These are phyloP conservation scores for Colletotrichum noveboracense DNA, from an alignment of 2,329 filamentous ascomycete genomes.

Conservation along the genomic window DNA sequence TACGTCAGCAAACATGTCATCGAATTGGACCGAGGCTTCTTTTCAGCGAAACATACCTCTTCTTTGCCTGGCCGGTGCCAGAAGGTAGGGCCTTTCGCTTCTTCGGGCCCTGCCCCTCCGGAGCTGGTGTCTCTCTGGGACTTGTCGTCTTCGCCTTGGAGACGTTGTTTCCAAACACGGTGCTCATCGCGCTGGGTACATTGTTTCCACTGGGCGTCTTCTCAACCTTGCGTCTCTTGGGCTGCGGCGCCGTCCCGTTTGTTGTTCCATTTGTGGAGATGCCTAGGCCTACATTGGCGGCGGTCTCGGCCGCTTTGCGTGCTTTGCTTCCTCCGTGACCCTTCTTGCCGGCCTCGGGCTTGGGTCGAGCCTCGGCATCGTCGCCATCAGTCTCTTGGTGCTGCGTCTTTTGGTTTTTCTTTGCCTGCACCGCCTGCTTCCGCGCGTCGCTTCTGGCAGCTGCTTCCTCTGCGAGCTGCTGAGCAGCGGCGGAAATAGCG, in stretches of 20 bases:
- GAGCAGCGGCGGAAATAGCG: conserved; percentile 77
- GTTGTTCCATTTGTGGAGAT: conserved; percentile 61
- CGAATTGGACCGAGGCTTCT: not conserved
- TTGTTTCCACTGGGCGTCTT: conserved; percentile 59
- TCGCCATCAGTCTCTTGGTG: conserved; percentile 82
- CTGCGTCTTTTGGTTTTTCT: conserved; percentile 72
- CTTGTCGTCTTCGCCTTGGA: conserved; percentile 67
- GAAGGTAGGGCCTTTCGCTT: conserved; percentile 70
- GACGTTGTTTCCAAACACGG: conserved; percentile 53
- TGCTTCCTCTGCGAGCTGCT: conserved; percentile 81
- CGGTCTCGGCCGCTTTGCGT: conserved; percentile 64
- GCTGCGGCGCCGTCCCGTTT: conserved; percentile 59
- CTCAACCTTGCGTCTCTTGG: conserved; percentile 84
- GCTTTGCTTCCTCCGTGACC: conserved; percentile 62
- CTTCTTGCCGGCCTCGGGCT: conserved; percentile 64
- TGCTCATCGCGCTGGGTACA: conserved; percentile 70
- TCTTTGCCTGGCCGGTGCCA: conserved; percentile 75
- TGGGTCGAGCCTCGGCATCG: conserved; percentile 61
- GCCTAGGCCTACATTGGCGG: conserved; percentile 64
- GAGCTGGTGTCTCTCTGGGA: conserved; percentile 71
- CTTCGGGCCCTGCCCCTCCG: conserved; percentile 67
- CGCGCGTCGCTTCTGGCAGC: conserved; percentile 83
- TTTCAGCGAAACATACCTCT: conserved; percentile 59
- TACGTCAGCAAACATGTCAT: conserved; percentile 14
- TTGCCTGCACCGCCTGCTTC: conserved; percentile 80